Evolutionary conservation across 2,329 filamentous ascomycete genomes (phyloP), one percentile per base, ranked within the genome.

Genomic region (Aotearoamyces nothofagi): DNA sequence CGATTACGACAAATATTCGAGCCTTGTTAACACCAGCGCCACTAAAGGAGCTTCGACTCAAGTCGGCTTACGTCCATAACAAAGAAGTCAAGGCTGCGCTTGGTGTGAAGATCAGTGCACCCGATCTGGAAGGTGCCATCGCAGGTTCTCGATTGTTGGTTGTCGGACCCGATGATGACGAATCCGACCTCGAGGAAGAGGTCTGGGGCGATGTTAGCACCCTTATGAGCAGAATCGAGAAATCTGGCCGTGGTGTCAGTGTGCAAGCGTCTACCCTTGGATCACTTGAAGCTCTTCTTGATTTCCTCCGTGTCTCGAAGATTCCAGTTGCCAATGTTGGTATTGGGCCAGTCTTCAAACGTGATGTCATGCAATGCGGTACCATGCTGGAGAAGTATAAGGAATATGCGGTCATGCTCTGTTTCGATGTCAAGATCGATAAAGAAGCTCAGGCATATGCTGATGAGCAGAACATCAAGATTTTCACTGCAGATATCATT

Each of bases 341-440:
- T 34, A 96, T 98, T 47, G 90, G 90, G 26, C 90, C 90, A 3
- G 87, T 98, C 22, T 96, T 81, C 70, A 94, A 94, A 65, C 82
- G 90, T 46, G 90, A 98, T 56, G 81, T 98, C 31, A 90, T 96
- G 69, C 86, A 76, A 73, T 68, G 82, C 61, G 86, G 83, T 48
- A 79, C 82, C 42, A 98, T 98, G 90, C 55, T 96, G 47, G 90
- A 98, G 57, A 96, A 94, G 61, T 69, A 77, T 10, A 83, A 83
- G 41, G 86, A 98, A 51, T 92, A 77, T 44, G 90, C 90, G n/a
- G 82, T 96, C 51, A 98, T 98, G 90, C 74, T 98, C 28, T 96
- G 90, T 55, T 98, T 98, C 66, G 92, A 98, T 53, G 90, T 98
- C 58, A 96, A 94, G 62, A 82, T 98, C 10, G 90, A 98, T 59